Evolutionary conservation across 257 asterid genomes (phyloP).

Genomic region (Salvia rosmarinus): DNA sequence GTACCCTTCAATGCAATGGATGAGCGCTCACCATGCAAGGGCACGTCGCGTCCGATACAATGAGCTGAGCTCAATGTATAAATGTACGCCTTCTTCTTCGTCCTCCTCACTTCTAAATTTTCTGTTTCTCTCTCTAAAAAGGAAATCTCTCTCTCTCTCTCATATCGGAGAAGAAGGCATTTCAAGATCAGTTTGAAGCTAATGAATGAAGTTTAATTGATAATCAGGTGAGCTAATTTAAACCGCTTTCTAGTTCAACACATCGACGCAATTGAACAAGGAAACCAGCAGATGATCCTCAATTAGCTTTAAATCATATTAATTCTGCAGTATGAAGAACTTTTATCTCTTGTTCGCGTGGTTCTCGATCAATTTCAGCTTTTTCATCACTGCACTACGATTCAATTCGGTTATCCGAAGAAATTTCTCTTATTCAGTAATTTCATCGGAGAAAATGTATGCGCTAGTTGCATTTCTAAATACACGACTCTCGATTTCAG

Average conservation of each 20-base stretch:
- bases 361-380: not conserved
- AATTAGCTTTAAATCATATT: constrained; percentile 19
- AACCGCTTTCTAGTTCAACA: constrained; percentile 14
- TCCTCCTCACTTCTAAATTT: constrained; percentile 33
- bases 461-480: constrained; percentile 10
- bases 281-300: not conserved
- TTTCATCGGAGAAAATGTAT: not conserved
- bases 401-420: constrained; percentile 1
- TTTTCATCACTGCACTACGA: not conserved
- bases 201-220: not conserved
- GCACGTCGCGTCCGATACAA: constrained; percentile 21
- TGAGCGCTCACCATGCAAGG: constrained; percentile 25
- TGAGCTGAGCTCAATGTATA: constrained; percentile 31
- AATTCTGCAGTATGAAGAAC: not conserved
- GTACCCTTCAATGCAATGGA: constrained; percentile 28
- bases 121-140: constrained; percentile 37
- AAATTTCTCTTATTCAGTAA: not conserved
- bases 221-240: constrained; percentile 36
- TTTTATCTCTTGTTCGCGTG: constrained; percentile 19
- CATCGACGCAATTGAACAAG: not conserved
- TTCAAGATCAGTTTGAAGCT: constrained; percentile 33
- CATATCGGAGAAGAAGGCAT: constrained; percentile 15
- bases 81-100: constrained; percentile 34
- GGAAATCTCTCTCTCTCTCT: not conserved
- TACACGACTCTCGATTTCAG: constrained; percentile 5